A percentile compares a stretch with the other conserved stretches of the same genome.
phyloP scores from a whole-genome alignment of 768 basidiomycete species.

The Suillus variegatus region DNA sequence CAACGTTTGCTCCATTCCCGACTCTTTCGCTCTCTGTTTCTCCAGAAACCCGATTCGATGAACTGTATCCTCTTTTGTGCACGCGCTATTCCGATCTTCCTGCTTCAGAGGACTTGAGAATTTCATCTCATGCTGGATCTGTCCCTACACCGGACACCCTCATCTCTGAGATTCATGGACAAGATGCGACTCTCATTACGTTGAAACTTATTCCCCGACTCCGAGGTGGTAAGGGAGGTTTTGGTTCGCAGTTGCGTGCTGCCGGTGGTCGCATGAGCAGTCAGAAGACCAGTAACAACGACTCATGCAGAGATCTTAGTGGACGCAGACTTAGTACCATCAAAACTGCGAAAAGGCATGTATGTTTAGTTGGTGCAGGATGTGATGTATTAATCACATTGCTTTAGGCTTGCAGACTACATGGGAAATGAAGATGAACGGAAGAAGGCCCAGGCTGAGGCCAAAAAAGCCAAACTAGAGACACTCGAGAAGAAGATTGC shows the following conservation, averaged over 20 bases:
- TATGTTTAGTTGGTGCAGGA: slow-evolving; percentile 8
- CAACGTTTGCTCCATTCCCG: slow-evolving; percentile 62
- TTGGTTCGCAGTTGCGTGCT: slow-evolving; percentile 93
- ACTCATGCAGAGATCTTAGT: slow-evolving; percentile 90
- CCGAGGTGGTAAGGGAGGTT: slow-evolving; percentile 94
- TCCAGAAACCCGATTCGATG: slow-evolving; percentile 38
- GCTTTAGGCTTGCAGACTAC: slow-evolving; percentile 73
- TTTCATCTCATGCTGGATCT: slow-evolving; percentile 42
- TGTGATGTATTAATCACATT: not conserved
- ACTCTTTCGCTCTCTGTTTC: slow-evolving; percentile 51
- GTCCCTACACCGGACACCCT: slow-evolving; percentile 29
- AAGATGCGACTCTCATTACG: slow-evolving; percentile 47
- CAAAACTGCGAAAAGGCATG: slow-evolving; percentile 93
- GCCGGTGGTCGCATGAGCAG: slow-evolving; percentile 98
- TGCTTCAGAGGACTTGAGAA: slow-evolving; percentile 37
- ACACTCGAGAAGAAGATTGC: slow-evolving; percentile 77
- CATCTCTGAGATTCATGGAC: slow-evolving; percentile 37
- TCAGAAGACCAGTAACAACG: slow-evolving; percentile 93
- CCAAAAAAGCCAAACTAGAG: slow-evolving; percentile 81
- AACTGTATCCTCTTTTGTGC: slow-evolving; percentile 45
- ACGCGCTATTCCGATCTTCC: slow-evolving; percentile 52
- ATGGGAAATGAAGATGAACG: slow-evolving; percentile 84
- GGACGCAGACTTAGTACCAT: slow-evolving; percentile 90
- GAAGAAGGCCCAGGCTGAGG: slow-evolving; percentile 74
- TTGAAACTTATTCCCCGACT: slow-evolving; percentile 76